Conservation (phyloP, 2,329 filamentous ascomycete genomes). For the Trichophyton mentagrophytes region DNA sequence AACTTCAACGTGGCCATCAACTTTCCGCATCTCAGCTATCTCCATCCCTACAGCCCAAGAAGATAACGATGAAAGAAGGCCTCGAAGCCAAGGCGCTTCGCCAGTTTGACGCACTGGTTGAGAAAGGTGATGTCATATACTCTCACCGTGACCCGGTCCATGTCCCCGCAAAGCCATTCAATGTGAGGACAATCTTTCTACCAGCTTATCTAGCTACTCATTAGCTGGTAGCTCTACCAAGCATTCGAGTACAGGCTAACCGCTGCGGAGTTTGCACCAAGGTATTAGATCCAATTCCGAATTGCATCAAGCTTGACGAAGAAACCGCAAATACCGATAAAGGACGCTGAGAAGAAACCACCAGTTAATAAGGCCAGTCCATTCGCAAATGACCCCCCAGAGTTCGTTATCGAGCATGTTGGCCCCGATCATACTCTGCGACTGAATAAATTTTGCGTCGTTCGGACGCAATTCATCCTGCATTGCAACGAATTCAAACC, state of each 20-base stretch:
- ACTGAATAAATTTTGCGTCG: conserved; percentile 16
- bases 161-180: conserved; percentile 13
- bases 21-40: neutral
- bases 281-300: conserved; percentile 14
- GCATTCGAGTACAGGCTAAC: neutral
- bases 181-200: conserved; percentile 10
- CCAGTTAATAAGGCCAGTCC: conserved; percentile 8
- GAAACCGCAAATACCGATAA: conserved; percentile 12
- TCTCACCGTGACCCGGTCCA: conserved; percentile 10
- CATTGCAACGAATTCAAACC: conserved; percentile 15
- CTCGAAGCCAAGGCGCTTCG: conserved; percentile 11
- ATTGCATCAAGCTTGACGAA: conserved; percentile 13
- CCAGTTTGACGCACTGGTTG: conserved; percentile 16
- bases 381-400: conserved; percentile 12
- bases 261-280: neutral
- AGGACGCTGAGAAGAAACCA: conserved; percentile 8
- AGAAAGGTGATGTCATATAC: conserved; percentile 13
- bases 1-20: neutral
- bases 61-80: conserved; percentile 8
- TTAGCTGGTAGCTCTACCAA: neutral
- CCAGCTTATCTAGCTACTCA: neutral
- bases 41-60: neutral
- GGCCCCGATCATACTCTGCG: conserved; percentile 13
- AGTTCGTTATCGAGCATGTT: conserved; percentile 14
- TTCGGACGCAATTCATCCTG: conserved; percentile 15